phyloP scores from a whole-genome alignment of 805 yeast species.

The Cyberlindnera samutprakarnensis region DNA sequence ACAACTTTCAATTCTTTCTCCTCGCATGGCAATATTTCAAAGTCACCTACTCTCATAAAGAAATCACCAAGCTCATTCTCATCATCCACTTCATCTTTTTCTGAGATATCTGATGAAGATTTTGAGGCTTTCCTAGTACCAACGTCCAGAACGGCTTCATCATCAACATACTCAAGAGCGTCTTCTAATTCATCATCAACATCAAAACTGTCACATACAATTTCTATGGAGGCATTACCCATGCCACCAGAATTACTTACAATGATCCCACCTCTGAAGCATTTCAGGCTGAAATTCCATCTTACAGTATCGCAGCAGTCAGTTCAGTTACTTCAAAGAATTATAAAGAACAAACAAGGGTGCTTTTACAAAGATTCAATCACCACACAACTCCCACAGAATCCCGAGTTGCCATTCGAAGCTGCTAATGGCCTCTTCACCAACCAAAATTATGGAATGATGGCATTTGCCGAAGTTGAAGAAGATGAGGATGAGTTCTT shows the following conservation, averaged over 20 bases:
- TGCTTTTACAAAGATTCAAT: slow-evolving; percentile 6
- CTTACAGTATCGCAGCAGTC: slow-evolving; percentile 36
- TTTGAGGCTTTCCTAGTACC: slow-evolving; percentile 2
- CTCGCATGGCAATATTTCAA: slow-evolving; percentile 3
- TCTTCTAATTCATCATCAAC: slow-evolving; percentile 7
- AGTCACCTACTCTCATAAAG: slow-evolving; percentile 7
- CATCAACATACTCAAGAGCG: slow-evolving; percentile 10
- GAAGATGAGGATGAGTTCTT: slow-evolving; percentile 12
- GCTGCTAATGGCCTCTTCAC: slow-evolving; percentile 1
- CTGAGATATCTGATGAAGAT: slow-evolving; percentile 19
- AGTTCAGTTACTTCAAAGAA: slow-evolving; percentile 20
- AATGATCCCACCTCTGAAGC: slow-evolving; percentile 36
- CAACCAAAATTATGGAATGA: not conserved
- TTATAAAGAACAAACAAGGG: slow-evolving; percentile 19
- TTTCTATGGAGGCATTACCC: slow-evolving; percentile 22
- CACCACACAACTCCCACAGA: slow-evolving; percentile 1
- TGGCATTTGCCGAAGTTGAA: slow-evolving; percentile 9
- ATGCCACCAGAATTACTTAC: slow-evolving; percentile 39
- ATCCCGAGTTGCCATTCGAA: slow-evolving; percentile 13
- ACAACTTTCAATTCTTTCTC: slow-evolving; percentile 8
- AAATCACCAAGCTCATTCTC: slow-evolving; percentile 10
- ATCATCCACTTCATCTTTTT: slow-evolving; percentile 15
- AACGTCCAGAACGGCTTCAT: not conserved
- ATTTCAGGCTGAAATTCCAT: slow-evolving; percentile 42
- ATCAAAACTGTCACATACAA: slow-evolving; percentile 2